Evolutionary conservation across 2,329 filamentous ascomycete species (phyloP).

Genomic region (Fusarium tupiense): DNA sequence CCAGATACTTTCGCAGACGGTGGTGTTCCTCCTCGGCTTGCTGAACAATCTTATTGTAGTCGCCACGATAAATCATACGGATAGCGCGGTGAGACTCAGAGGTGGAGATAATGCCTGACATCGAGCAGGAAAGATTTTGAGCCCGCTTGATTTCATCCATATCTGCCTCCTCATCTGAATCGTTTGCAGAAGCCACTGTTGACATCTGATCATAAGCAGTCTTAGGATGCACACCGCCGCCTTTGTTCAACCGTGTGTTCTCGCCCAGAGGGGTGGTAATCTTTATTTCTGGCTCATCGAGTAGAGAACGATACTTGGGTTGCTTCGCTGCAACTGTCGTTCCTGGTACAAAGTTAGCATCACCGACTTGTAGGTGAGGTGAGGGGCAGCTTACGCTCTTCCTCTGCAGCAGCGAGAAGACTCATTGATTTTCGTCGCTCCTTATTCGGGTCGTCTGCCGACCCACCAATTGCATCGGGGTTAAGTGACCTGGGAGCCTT

Average conservation of each 20-base stretch:
- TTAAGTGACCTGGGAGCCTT: conserved; percentile 60
- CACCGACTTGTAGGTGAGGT: background rate
- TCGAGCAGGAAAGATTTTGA: conserved; percentile 82
- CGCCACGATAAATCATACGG: conserved; percentile 88
- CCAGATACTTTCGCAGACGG: conserved; percentile 87
- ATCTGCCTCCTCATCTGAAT: conserved; percentile 88
- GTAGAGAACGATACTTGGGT: conserved; percentile 65
- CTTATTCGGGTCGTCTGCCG: conserved; percentile 50
- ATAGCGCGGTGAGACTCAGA: conserved; percentile 83
- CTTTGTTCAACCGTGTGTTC: conserved; percentile 63
- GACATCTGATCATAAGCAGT: conserved; percentile 83
- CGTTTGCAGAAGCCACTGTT: conserved; percentile 67
- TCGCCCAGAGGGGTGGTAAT: conserved; percentile 72
- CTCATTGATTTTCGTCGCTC: conserved; percentile 62
- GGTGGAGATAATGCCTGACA: conserved; percentile 81
- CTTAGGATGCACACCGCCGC: conserved; percentile 74
- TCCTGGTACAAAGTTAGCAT: conserved; percentile 49
- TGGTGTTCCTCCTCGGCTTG: conserved; percentile 82
- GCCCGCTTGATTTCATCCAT: conserved; percentile 86
- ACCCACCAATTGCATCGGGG: conserved; percentile 50
- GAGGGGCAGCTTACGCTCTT: conserved; percentile 71
- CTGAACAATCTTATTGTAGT: conserved; percentile 79
- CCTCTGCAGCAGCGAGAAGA: conserved; percentile 77
- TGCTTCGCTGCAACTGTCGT: conserved; percentile 63
- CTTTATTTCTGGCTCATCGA: conserved; percentile 73